Evolutionary conservation across 495 filamentous ascomycete genomes (phyloP).

Genomic region (Aspergillus kassunensis): DNA sequence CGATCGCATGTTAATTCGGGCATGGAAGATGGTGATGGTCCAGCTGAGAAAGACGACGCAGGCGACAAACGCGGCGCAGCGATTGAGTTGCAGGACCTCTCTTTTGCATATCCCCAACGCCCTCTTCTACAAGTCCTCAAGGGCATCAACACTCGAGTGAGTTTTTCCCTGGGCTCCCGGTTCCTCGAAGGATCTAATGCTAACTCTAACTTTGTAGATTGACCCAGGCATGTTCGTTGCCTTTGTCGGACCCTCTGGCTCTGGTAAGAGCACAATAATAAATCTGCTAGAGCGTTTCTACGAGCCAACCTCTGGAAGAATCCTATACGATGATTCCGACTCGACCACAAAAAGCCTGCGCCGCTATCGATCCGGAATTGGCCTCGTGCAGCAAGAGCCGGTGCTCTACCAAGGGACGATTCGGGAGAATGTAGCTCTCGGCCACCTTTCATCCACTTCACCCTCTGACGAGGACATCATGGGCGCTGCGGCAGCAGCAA

Average conservation of each 20-base stretch:
- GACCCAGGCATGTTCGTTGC: conserved; percentile 73
- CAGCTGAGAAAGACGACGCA: conserved; percentile 67
- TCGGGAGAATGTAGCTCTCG: no score
- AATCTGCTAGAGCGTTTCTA: conserved; percentile 81
- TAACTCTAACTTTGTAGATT: neutral
- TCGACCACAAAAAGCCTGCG: conserved; percentile 60
- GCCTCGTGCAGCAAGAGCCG: conserved; percentile 73
- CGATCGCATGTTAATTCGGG: no score
- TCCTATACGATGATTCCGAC: conserved; percentile 70
- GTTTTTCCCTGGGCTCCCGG: no score
- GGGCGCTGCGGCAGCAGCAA: no score
- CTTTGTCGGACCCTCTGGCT: conserved; percentile 75
- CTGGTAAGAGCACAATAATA: conserved; percentile 81
- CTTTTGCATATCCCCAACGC: conserved; percentile 77
- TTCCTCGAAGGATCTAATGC: conserved; percentile 16
- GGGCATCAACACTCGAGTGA: conserved; percentile 65
- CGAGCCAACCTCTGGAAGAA: conserved; percentile 64
- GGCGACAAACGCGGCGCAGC: no score
- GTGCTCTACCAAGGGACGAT: conserved; percentile 34
- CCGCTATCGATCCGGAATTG: conserved; percentile 72
- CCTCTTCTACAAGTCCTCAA: conserved; percentile 74
- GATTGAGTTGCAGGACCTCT: conserved; percentile 76
- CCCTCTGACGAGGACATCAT: no score
- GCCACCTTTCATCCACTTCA: no score
- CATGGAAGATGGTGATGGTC: no score